Evolutionary conservation across 2,329 filamentous ascomycete genomes (phyloP), one percentile per base, ranked within the genome.

Genomic region (Apiospora rasikravindrae): DNA sequence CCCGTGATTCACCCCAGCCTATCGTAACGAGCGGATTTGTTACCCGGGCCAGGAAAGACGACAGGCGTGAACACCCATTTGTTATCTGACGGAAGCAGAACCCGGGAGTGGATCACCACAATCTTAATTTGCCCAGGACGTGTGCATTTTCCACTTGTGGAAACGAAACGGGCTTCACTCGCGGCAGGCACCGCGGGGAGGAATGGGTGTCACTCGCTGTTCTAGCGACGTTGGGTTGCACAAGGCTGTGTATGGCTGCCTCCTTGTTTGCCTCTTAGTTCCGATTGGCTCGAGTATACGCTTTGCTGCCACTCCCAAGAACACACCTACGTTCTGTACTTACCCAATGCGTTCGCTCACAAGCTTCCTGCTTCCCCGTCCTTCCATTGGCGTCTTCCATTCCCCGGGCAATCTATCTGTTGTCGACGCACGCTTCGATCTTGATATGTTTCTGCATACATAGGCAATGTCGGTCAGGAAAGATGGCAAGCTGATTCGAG

Each of bases 241-340:
- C 57, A 40, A n/a, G 22, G 22, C 33, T 13, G 10, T 61, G 10
- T 40, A 33, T 64, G 57, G 57, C 40, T 64, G 57, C 29, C 57
- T 64, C 8, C 57, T 22, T 22, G 53, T 22, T 24, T 40, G 57
- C 33, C 22, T 64, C 10, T 10, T 2, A 19, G 1, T 24, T 64
- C 57, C 57, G 57, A 64, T 64, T 64, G 57, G 57, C 33, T 40
- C 29, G 29, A 64, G 19, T 64, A 64, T 64, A 40, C 19, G 29
- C 33, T 40, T 40, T 40, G 19, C 33, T 40, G 57, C 3, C 57
- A 37, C 33, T 7, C 57, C 57, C 57, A 64, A 40, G 57, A 64
- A 40, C 57, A 64, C 57, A 16, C 44, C 47, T 49, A 49, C 47
- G 5, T 37, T 37, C 33, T n/a, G n/a, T n/a, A 37, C 33, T 16